Conservation (phyloP, 257 asterid species). For the Eustoma russellianum region DNA sequence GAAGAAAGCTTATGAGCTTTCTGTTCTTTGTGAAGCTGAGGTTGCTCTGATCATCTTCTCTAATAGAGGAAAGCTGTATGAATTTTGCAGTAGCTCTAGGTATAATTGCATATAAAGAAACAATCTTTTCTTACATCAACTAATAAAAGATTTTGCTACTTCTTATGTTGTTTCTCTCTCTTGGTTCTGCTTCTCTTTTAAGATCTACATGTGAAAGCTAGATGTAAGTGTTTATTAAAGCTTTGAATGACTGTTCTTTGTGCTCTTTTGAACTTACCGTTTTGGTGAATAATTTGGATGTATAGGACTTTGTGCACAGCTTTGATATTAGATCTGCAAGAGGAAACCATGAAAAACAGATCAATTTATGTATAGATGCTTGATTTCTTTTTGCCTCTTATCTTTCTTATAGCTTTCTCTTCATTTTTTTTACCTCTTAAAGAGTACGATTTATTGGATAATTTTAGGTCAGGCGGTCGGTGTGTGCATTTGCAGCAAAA, state of each 20-base stretch:
- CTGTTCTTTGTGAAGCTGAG: constrained; percentile 92
- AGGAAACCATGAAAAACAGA: constrained; percentile 77
- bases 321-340: constrained; percentile 91
- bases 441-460: constrained; percentile 2
- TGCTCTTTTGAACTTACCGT: constrained; percentile 44
- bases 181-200: constrained; percentile 5
- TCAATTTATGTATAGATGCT: constrained; percentile 47
- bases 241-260: constrained; percentile 9
- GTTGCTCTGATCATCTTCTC: constrained; percentile 97
- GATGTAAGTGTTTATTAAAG: constrained; percentile 18
- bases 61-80: constrained; percentile 98
- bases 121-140: constrained; percentile 15
- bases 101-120: constrained; percentile 20
- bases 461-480: neutral
- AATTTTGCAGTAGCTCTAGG: constrained; percentile 99
- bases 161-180: constrained; percentile 2
- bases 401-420: constrained; percentile 19
- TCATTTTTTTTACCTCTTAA: constrained; percentile 9
- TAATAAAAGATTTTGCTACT: constrained; percentile 4
- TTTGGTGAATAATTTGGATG: constrained; percentile 60
- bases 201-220: constrained; percentile 21
- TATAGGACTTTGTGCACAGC: constrained; percentile 68
- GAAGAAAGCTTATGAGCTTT: constrained; percentile 97
- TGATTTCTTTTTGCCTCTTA: constrained; percentile 18
- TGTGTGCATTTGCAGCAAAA: constrained; percentile 4